Conservation (phyloP, 1,284 basidiomycete genomes). For the Xanthoconium separans region DNA sequence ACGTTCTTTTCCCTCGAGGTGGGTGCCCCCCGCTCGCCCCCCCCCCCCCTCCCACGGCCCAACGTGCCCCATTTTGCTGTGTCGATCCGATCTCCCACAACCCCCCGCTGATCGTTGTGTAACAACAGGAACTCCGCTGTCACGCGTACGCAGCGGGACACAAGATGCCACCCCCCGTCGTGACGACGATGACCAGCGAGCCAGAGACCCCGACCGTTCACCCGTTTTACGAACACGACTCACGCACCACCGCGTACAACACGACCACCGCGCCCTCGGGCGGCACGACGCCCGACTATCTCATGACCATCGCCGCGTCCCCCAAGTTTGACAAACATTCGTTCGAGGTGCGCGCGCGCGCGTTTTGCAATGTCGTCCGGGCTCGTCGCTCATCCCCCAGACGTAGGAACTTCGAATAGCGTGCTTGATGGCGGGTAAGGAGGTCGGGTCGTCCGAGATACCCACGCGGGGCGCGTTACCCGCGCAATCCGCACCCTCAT, state of each 20-base stretch:
- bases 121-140: constrained; percentile 31
- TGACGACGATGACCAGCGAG: constrained; percentile 7
- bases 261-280: constrained; percentile 15
- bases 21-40: constrained; percentile 9
- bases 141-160: constrained; percentile 30
- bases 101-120: constrained; percentile 10
- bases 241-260: constrained; percentile 25
- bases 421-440: constrained; percentile 25
- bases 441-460: constrained; percentile 35
- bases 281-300: constrained; percentile 22
- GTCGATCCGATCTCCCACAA: neutral
- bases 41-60: neutral
- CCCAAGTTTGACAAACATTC: constrained; percentile 33
- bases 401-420: constrained; percentile 36
- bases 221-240: constrained; percentile 27
- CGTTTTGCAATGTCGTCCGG: too few relatives aligned
- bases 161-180: constrained; percentile 12
- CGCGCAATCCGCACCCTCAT: constrained; percentile 24
- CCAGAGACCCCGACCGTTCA: neutral
- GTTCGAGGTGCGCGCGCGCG: constrained; percentile 29
- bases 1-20: constrained; percentile 40
- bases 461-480: constrained; percentile 29
- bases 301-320: constrained; percentile 32
- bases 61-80: neutral
- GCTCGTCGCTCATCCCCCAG: neutral